These are phyloP conservation scores for Sclerotinia minor DNA, from an alignment of 2,329 filamentous ascomycete genomes.

Conservation along the genomic window DNA sequence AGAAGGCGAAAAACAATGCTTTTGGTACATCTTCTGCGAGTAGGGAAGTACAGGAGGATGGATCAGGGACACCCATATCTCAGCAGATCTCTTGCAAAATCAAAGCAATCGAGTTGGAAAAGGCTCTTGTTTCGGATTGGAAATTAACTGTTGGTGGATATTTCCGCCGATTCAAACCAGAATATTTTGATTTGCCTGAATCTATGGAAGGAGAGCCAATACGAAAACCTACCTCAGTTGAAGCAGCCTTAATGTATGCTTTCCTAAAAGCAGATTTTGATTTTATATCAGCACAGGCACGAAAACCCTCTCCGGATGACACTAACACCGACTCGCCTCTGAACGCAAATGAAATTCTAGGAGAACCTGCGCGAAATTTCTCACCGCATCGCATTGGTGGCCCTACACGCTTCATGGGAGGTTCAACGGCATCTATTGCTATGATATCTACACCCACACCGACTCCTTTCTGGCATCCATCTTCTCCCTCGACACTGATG, in stretches of 20 bases:
- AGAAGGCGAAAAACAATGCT: conserved; percentile 51
- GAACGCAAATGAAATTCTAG: conserved; percentile 82
- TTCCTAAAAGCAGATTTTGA: conserved; percentile 93
- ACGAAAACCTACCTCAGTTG: conserved; percentile 57
- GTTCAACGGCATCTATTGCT: conserved; percentile 86
- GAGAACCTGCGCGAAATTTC: conserved; percentile 56
- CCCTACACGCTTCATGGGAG: conserved; percentile 79
- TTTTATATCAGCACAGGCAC: conserved; percentile 86
- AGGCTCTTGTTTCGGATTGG: conserved; percentile 72
- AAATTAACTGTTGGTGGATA: conserved; percentile 87
- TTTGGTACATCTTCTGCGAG: conserved; percentile 53
- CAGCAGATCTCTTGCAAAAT: conserved; percentile 46
- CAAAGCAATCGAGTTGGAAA: conserved; percentile 69
- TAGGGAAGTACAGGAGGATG: conserved; percentile 53
- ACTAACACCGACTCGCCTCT: conserved; percentile 72
- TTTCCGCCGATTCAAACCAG: conserved; percentile 84
- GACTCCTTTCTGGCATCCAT: conserved; percentile 92
- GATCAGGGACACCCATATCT: conserved; percentile 45
- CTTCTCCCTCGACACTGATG: conserved; percentile 77
- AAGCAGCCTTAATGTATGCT: conserved; percentile 83
- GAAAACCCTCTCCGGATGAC: conserved; percentile 74
- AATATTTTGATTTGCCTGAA: conserved; percentile 61
- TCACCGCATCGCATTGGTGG: conserved; percentile 69
- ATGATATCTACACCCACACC: conserved; percentile 91
- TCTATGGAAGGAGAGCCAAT: conserved; percentile 37